Evolutionary conservation across 2,329 filamentous ascomycete genomes (phyloP).

Genomic region (Daldinia sp.): DNA sequence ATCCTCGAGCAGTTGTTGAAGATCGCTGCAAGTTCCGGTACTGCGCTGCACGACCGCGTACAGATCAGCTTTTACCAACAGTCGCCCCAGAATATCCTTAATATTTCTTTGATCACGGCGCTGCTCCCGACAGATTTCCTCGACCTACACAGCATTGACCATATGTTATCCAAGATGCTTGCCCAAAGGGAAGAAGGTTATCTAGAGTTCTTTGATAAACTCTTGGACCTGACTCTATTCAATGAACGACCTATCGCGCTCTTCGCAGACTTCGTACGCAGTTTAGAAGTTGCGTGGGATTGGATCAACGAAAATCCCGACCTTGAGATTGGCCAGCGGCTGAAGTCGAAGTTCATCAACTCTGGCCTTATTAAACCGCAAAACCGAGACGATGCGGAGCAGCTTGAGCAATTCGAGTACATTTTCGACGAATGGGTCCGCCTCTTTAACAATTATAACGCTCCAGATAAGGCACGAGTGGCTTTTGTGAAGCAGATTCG

Average conservation of each 20-base stretch:
- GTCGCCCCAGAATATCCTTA: conserved; percentile 66
- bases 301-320: conserved; percentile 83
- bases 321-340: conserved; percentile 72
- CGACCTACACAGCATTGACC: conserved; percentile 75
- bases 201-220: conserved; percentile 81
- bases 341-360: conserved; percentile 72
- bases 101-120: conserved; percentile 68
- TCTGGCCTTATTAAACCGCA: conserved; percentile 56
- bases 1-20: conserved; percentile 71
- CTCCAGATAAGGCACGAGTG: conserved; percentile 76
- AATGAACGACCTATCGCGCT: conserved; percentile 82
- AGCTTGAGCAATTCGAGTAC: conserved; percentile 90
- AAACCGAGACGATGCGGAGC: conserved; percentile 65
- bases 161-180: conserved; percentile 79
- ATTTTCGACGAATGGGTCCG: conserved; percentile 96
- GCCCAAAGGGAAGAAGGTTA: conserved; percentile 77
- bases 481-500: conserved; percentile 90
- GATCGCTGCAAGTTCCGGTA: conserved; percentile 62
- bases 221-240: conserved; percentile 83
- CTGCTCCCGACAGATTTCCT: conserved; percentile 71
- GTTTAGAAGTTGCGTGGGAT: conserved; percentile 81
- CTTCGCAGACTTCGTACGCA: conserved; percentile 86
- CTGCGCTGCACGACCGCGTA: conserved; percentile 66
- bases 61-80: conserved; percentile 68
- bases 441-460: conserved; percentile 80